These are phyloP conservation scores for Onygenales sp. DNA, from an alignment of 2,329 filamentous ascomycete genomes.

Conservation along the genomic window DNA sequence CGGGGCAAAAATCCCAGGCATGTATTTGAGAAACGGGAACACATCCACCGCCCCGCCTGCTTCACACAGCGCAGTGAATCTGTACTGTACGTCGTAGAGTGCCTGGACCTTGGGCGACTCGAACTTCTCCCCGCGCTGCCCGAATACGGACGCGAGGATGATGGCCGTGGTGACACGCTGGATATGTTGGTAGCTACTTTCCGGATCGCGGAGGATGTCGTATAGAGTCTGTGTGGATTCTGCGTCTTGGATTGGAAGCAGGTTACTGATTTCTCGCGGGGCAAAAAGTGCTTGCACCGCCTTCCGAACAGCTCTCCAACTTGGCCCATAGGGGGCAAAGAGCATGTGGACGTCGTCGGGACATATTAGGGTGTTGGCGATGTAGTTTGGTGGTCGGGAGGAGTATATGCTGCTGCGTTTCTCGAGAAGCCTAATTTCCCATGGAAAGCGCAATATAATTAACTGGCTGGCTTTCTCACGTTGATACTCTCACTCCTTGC, in stretches of 20 bases:
- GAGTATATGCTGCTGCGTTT: slow-evolving; percentile 8
- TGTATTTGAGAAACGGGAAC: slow-evolving; percentile 10
- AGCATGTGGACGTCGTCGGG: neutral
- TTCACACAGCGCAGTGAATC: slow-evolving; percentile 10
- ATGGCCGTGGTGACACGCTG: slow-evolving; percentile 13
- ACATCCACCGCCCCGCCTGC: slow-evolving; percentile 11
- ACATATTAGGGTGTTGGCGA: slow-evolving; percentile 2
- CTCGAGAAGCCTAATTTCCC: slow-evolving; percentile 5
- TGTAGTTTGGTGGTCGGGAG: slow-evolving; percentile 5
- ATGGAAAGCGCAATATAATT: neutral
- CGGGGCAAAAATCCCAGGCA: slow-evolving; percentile 9
- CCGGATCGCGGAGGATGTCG: slow-evolving; percentile 9
- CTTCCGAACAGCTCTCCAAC: slow-evolving; percentile 4
- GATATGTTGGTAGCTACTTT: slow-evolving; percentile 9
- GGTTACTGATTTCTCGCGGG: slow-evolving; percentile 5
- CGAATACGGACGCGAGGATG: slow-evolving; percentile 11
- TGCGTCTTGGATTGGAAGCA: slow-evolving; percentile 12
- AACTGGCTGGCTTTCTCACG: too few relatives aligned
- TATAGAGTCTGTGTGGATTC: slow-evolving; percentile 12
- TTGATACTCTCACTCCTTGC: too few relatives aligned
- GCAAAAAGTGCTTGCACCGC: slow-evolving; percentile 5
- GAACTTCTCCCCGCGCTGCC: slow-evolving; percentile 8
- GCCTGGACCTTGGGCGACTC: slow-evolving; percentile 6
- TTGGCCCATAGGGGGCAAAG: slow-evolving; percentile 6
- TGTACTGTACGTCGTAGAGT: slow-evolving; percentile 9